Base-by-base conservation (phyloP, 768 basidiomycete species). In the Dacryopinax primogenitus region DNA sequence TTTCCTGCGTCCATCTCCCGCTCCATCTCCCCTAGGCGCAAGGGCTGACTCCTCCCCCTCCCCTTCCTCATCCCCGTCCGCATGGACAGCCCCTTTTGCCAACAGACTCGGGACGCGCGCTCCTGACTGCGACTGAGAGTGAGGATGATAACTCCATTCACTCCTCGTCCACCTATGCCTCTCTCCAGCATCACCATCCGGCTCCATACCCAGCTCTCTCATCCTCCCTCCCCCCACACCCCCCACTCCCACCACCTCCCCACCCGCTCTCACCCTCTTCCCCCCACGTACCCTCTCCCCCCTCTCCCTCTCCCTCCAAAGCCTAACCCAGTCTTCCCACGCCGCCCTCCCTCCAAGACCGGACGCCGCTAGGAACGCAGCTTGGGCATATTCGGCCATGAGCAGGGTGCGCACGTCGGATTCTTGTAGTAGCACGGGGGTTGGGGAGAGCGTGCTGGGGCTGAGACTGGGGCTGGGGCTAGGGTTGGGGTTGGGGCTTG, bases 41-140 rank as follows among this genome's bases (percentile, higher is more conserved):
- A n/a, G n/a, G n/a, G n/a, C n/a, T n/a, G n/a, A 18, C 41, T 58
- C 51, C 51, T 58, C 45, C 45, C 45, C 11, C 45, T 47, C 51
- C 30, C 32, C 51, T 21, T 58, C 13, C 51, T 32, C 51, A 13
- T 15, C 13, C 51, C 26, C 51, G 13, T 6, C 4, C 26, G 30
- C 51, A 23, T n/a, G n/a, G n/a, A n/a, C n/a, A n/a, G n/a, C n/a
- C n/a, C n/a, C n/a, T n/a, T n/a, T n/a, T n/a, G 9, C 51, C 51
- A 58, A 6, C 51, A 58, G 13, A 6, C 51, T 2, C 4, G 30
- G 13, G 2, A 23, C 3, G 51, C 51, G 3, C 18, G 3, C 51
- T 39, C 51, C 51, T 58, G 26, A 15, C 51, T 32, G 26, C 26
- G 4, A 13, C 26, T 21, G 26, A 58, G 13, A 13, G 11, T 3